A percentile compares a stretch with the other conserved stretches of the same genome.
These are phyloP conservation scores for Saturnispora sanitii DNA, from an alignment of 805 yeast genomes.

Conservation along the genomic window DNA sequence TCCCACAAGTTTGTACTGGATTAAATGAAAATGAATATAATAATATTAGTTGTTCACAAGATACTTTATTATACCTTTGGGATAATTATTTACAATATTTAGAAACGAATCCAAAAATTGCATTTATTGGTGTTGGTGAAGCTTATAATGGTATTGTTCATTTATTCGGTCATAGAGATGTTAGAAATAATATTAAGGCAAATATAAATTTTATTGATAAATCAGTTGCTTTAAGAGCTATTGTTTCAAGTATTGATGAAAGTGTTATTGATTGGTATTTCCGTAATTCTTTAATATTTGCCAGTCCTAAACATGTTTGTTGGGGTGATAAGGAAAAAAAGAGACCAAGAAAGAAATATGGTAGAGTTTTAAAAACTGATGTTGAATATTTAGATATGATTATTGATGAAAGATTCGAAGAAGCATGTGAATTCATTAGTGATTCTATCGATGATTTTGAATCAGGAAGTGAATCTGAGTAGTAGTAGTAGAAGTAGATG, in stretches of 20 bases:
- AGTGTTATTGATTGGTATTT: slow-evolving; percentile 86
- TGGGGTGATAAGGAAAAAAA: slow-evolving; percentile 55
- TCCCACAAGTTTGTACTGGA: slow-evolving; percentile 49
- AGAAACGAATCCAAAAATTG: slow-evolving; percentile 49
- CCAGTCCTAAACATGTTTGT: slow-evolving; percentile 64
- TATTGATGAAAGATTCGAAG: slow-evolving; percentile 73
- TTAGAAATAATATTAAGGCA: slow-evolving; percentile 54
- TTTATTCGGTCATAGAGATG: slow-evolving; percentile 73
- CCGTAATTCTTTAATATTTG: slow-evolving; percentile 73
- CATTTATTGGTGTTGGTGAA: slow-evolving; percentile 83
- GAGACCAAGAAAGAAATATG: slow-evolving; percentile 82
- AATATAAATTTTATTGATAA: slow-evolving; percentile 62
- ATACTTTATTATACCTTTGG: slow-evolving; percentile 72
- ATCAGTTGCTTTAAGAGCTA: slow-evolving; percentile 56
- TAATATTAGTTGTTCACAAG: slow-evolving; percentile 63
- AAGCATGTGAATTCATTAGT: slow-evolving; percentile 72
- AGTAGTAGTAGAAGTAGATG: neutral
- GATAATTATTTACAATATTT: slow-evolving; percentile 81
- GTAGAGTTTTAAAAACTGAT: slow-evolving; percentile 72
- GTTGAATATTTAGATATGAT: slow-evolving; percentile 67
- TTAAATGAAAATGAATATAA: slow-evolving; percentile 45
- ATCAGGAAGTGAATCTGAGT: slow-evolving; percentile 25
- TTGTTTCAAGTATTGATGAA: slow-evolving; percentile 85
- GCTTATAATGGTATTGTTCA: slow-evolving; percentile 82
- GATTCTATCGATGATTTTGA: slow-evolving; percentile 68